Percentiles rank a stretch among this genome's conserved stretches.
Conservation (phyloP, 2,329 filamentous ascomycete genomes). For the Orbilia ellipsospora region DNA sequence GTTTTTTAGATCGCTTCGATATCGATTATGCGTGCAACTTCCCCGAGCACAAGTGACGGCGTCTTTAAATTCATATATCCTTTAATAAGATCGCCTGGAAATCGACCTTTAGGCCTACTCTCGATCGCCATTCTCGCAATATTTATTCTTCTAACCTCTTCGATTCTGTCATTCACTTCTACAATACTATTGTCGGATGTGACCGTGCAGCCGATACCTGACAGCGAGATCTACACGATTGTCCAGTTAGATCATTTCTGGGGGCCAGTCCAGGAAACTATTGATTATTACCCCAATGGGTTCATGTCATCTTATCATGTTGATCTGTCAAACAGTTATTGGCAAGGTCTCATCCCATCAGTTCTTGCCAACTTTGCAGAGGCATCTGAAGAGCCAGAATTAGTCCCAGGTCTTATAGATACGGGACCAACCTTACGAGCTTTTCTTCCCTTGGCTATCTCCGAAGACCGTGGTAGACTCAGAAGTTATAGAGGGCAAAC, state of each 20-base stretch:
- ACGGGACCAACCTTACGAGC: conserved; percentile 28
- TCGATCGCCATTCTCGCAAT: conserved; percentile 6
- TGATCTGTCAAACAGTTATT: no score
- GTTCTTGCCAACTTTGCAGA: conserved; percentile 23
- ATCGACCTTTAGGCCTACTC: background rate
- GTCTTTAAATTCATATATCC: conserved; percentile 21
- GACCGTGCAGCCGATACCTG: conserved; percentile 20
- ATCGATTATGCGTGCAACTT: conserved; percentile 27
- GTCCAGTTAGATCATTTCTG: no score
- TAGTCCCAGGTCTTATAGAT: conserved; percentile 5
- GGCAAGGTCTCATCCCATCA: background rate
- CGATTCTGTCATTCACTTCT: conserved; percentile 22
- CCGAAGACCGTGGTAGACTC: conserved; percentile 20
- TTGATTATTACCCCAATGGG: no score
- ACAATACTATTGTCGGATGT: conserved; percentile 20
- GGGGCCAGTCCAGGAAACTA: no score
- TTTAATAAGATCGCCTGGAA: background rate
- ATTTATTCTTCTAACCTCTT: conserved; percentile 17
- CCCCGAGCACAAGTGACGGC: background rate
- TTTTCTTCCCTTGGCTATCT: conserved; percentile 17
- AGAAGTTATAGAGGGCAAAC: conserved; percentile 19
- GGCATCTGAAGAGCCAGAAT: background rate
- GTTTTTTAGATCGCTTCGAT: conserved; percentile 17
- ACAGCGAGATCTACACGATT: no score
- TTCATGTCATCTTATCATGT: background rate